These are phyloP conservation scores for Aspergillus phoenicis DNA, from an alignment of 2,329 filamentous ascomycete species.

Conservation along the genomic window DNA sequence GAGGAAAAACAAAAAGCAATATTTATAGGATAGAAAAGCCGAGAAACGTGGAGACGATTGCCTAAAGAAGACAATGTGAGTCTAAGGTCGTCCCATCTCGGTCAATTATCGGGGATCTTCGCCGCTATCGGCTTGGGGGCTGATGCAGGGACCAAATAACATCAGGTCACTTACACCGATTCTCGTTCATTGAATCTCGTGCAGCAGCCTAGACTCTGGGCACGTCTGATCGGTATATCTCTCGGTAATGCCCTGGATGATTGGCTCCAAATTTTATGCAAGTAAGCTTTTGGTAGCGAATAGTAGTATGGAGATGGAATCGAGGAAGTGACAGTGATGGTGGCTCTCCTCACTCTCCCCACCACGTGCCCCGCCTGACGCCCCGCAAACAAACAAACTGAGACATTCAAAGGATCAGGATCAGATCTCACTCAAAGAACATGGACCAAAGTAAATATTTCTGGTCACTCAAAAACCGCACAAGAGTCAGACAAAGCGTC, in stretches of 20 bases:
- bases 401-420: no score
- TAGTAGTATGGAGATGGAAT: no score
- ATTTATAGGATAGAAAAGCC: background rate
- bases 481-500: background rate
- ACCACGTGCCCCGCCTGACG: no score
- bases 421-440: background rate
- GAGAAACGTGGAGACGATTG: background rate
- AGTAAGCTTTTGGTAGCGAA: background rate
- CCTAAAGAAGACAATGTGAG: conserved; percentile 7
- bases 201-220: background rate
- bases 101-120: conserved; percentile 24
- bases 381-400: no score
- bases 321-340: no score
- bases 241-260: background rate
- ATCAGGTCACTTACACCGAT: conserved; percentile 6
- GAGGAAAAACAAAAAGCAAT: conserved; percentile 4
- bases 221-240: background rate
- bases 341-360: no score
- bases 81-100: conserved; percentile 10
- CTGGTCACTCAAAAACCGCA: background rate
- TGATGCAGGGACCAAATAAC: background rate
- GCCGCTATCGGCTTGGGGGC: conserved; percentile 9
- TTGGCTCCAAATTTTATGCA: background rate
- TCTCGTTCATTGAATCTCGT: conserved; percentile 5
- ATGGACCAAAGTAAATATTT: background rate